Evolutionary conservation across 208 protist genomes (phyloP), one percentile per base, ranked within the genome.

Genomic region (Endotrypanum monterogeii): DNA sequence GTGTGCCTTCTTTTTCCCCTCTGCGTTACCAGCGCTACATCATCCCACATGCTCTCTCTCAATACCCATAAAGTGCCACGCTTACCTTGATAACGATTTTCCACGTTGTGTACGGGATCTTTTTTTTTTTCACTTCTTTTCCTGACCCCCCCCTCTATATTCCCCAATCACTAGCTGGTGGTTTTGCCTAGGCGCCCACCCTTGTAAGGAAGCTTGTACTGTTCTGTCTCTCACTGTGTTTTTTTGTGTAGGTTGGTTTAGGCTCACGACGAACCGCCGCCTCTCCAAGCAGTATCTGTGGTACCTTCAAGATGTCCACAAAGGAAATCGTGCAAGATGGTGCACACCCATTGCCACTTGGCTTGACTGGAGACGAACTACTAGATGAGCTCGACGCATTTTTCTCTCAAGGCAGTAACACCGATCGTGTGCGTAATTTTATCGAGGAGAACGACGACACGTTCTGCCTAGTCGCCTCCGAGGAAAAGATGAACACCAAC

Each of bases 331-430:
- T 28, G 2, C 30, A 23, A 16, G 23, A 18, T 30, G 54, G 25
- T 44, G 14, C 39, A 39, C 57, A 54, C 50, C n/a, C 67, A 28
- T 35, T 16, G 44, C 18, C 9, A 44, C 16, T 12, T 8, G 52
- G 12, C 37, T 14, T 11, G 35, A 44, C 46, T n/a, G 9, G 37
- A 35, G n/a, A 6, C 18, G 50, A 52, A 16, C 39, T 90, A 32
- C 62, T 96, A 20, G 82, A 85, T 14, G 79, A 84, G 23, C 73
- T 96, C 28, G 85, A 96, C 44, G 67, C 71, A 3, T 96, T 94
- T 78, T 96, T 96, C 71, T 60, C 83, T 41, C 70, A 80, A 28
- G 87, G 84, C 41, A 78, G 44, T 23, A 89, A 93, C 67, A 96
- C 91, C 1, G 87, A 92, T 57, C 67, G 73, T 8, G 71, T 96